phyloP scores from a whole-genome alignment of 2,329 filamentous ascomycete genomes.

The Dactylella cylindrospora region DNA sequence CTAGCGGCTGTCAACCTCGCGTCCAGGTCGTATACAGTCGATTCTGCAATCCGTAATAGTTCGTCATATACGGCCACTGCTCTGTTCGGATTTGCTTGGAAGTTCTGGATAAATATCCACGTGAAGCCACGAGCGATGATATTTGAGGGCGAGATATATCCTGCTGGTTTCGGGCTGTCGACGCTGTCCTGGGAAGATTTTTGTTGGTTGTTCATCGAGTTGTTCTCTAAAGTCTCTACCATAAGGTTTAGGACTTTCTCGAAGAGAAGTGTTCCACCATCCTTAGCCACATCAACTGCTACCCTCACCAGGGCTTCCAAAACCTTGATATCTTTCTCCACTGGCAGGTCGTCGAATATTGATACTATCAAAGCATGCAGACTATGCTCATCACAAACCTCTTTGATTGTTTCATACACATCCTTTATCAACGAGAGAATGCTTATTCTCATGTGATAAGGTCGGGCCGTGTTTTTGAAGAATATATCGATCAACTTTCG shows the following conservation, averaged over 20 bases:
- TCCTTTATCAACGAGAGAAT: conserved; percentile 63
- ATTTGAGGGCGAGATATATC: conserved; percentile 62
- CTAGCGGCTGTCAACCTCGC: conserved; percentile 74
- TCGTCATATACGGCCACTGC: conserved; percentile 64
- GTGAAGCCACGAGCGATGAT: conserved; percentile 72
- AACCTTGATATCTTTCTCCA: conserved; percentile 66
- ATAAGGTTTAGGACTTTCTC: conserved; percentile 59
- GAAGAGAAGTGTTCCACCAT: conserved; percentile 63
- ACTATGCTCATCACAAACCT: conserved; percentile 61
- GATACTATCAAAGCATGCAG: conserved; percentile 63
- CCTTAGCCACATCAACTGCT: conserved; percentile 65
- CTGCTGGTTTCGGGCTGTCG: conserved; percentile 36
- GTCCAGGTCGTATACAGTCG: conserved; percentile 64
- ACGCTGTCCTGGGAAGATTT: conserved; percentile 47
- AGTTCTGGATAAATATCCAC: conserved; percentile 72
- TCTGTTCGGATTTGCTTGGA: conserved; percentile 68
- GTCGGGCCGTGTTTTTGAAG: conserved; percentile 64
- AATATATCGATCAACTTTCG: conserved; percentile 64
- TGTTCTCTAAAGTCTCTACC: conserved; percentile 50
- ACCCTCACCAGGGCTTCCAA: conserved; percentile 67
- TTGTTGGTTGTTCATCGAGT: conserved; percentile 25
- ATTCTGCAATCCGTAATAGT: conserved; percentile 65
- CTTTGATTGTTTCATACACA: conserved; percentile 57
- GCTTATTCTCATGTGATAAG: conserved; percentile 63
- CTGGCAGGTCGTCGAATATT: conserved; percentile 63